A percentile compares a stretch with the other conserved stretches of the same genome.
phyloP scores from a whole-genome alignment of 1,139 yeast species.

The Magnusiomyces clavatus region DNA sequence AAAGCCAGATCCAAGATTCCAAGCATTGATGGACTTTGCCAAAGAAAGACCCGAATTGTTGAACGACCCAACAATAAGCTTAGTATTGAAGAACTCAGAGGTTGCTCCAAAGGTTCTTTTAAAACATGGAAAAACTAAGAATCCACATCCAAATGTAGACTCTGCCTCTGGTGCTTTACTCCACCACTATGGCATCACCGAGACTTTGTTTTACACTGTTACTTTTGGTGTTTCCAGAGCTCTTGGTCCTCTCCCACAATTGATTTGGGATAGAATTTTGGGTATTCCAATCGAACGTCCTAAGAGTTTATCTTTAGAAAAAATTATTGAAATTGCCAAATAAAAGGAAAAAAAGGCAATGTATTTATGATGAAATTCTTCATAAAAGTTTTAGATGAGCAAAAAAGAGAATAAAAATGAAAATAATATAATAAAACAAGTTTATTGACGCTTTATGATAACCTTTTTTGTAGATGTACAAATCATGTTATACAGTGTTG shows the following conservation, averaged over 20 bases:
- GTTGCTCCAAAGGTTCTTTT: constrained; percentile 94
- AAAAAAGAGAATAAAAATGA: too few species aligned
- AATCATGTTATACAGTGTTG: too few species aligned
- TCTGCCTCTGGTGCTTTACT: constrained; percentile 95
- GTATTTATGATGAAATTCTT: too few species aligned
- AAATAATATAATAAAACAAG: too few species aligned
- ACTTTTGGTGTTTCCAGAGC: constrained; percentile 98
- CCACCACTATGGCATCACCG: constrained; percentile 95
- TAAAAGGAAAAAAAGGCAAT: constrained; percentile 10
- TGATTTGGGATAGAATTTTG: constrained; percentile 91
- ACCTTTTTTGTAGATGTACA: too few species aligned
- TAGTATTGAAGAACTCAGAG: constrained; percentile 84
- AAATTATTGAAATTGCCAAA: constrained; percentile 27
- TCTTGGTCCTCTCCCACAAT: constrained; percentile 93
- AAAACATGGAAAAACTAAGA: constrained; percentile 96
- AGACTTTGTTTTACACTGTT: constrained; percentile 94
- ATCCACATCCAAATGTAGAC: constrained; percentile 99
- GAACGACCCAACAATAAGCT: constrained; percentile 50
- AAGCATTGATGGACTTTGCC: constrained; percentile 95
- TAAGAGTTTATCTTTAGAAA: constrained; percentile 75
- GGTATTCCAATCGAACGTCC: constrained; percentile 98
- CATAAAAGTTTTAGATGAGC: too few species aligned
- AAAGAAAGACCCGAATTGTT: constrained; percentile 29
- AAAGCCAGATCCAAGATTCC: constrained; percentile 96
- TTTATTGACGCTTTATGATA: too few species aligned